A percentile compares a stretch with the other conserved stretches of the same genome.
Conservation (phyloP, 2,329 filamentous ascomycete genomes). For the Hyphodiscus sp. region DNA sequence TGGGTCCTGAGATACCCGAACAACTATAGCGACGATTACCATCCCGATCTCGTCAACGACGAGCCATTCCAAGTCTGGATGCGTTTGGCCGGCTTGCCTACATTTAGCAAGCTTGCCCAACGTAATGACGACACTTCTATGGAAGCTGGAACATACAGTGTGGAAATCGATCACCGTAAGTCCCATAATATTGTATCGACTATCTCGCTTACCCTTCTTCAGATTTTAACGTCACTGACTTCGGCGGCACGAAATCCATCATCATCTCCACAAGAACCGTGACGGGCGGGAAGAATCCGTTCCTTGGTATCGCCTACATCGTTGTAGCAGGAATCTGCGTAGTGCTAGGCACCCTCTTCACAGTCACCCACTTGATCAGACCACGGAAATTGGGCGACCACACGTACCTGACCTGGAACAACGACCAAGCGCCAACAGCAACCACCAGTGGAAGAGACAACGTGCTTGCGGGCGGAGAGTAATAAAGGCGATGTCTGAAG, state of each 20-base stretch:
- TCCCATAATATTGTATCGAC: conserved; percentile 16
- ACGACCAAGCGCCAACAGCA: conserved; percentile 52
- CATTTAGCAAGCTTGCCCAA: conserved; percentile 88
- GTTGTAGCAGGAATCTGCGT: conserved; percentile 93
- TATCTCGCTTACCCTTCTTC: neutral
- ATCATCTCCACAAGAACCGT: conserved; percentile 84
- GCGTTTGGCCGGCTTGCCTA: conserved; percentile 88
- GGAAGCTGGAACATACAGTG: conserved; percentile 63
- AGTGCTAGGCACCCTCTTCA: conserved; percentile 80
- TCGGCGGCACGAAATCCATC: conserved; percentile 83
- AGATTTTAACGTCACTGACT: conserved; percentile 77
- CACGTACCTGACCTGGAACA: conserved; percentile 96
- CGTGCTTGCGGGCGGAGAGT: neutral
- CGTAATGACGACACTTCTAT: conserved; percentile 70
- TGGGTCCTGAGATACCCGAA: conserved; percentile 68
- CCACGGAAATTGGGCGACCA: conserved; percentile 98
- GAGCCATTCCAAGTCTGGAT: conserved; percentile 98
- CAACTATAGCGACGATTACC: conserved; percentile 58
- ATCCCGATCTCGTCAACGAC: conserved; percentile 64
- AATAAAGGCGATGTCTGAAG: neutral
- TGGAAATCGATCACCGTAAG: conserved; percentile 76
- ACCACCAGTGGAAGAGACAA: conserved; percentile 49
- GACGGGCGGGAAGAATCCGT: conserved; percentile 91
- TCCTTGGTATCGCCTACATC: conserved; percentile 92
- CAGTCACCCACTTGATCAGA: conserved; percentile 82